These are phyloP conservation scores for Xylaria sp. DNA, from an alignment of 2,329 filamentous ascomycete species.

Conservation along the genomic window DNA sequence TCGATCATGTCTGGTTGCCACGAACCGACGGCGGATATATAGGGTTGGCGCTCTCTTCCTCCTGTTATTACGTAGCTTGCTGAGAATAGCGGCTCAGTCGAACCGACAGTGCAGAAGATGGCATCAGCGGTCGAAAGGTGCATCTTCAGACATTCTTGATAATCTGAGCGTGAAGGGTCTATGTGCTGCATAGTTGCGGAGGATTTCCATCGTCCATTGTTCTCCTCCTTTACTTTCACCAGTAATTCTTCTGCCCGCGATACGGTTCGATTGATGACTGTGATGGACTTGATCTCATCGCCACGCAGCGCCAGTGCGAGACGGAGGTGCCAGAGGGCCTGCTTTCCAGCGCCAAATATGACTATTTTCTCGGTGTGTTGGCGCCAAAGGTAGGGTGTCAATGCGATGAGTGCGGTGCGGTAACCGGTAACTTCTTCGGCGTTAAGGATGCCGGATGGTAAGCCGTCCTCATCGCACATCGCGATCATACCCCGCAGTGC, in stretches of 20 bases:
- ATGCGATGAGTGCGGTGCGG: conserved; percentile 31
- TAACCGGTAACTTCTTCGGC: conserved; percentile 36
- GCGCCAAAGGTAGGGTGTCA: conserved; percentile 36
- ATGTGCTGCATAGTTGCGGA: conserved; percentile 15
- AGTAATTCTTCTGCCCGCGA: conserved; percentile 25
- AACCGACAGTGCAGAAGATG: conserved; percentile 30
- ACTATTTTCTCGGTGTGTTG: conserved; percentile 19
- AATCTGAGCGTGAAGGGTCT: conserved; percentile 20
- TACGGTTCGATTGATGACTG: conserved; percentile 30
- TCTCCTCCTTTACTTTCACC: conserved; percentile 23
- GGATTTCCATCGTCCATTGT: conserved; percentile 27
- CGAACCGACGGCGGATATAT: conserved; percentile 36
- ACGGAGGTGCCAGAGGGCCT: conserved; percentile 38
- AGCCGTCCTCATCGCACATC: conserved; percentile 32
- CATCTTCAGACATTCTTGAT: conserved; percentile 4
- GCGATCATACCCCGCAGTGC: conserved; percentile 34
- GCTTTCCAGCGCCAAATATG: conserved; percentile 35
- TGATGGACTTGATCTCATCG: conserved; percentile 31
- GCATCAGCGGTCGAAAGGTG: conserved; percentile 24
- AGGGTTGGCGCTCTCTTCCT: conserved; percentile 25
- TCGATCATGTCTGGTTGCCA: conserved; percentile 40
- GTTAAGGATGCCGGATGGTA: conserved; percentile 33
- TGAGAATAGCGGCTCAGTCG: conserved; percentile 33
- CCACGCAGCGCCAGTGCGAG: conserved; percentile 33
- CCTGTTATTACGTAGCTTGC: conserved; percentile 12